phyloP scores from a whole-genome alignment of 257 asterid genomes.

The Solanum etuberosum region DNA sequence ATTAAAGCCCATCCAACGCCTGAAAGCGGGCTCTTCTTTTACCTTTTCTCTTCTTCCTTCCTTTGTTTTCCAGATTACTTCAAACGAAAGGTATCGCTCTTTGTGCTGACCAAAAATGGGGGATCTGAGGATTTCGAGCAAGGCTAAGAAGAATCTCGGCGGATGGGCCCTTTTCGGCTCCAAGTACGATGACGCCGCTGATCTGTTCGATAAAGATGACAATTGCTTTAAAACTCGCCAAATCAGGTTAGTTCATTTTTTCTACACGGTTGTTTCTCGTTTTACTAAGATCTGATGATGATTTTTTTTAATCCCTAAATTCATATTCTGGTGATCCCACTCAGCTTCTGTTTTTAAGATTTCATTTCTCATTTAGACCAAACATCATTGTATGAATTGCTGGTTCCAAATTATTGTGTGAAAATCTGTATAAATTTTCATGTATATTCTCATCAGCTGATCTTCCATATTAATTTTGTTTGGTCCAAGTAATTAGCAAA shows the following conservation, averaged over 20 bases:
- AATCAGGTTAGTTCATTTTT: conserved; percentile 45
- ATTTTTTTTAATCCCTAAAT: background rate
- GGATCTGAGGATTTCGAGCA: conserved; percentile 69
- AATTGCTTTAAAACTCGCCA: conserved; percentile 77
- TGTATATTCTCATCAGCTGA: background rate
- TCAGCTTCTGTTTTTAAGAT: background rate
- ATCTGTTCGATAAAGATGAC: conserved; percentile 74
- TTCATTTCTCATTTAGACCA: background rate
- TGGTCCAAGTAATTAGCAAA: background rate
- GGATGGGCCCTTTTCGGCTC: conserved; percentile 72
- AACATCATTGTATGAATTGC: background rate
- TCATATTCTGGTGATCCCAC: background rate
- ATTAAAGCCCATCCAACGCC: background rate
- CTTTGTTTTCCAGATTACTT: background rate
- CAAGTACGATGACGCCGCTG: conserved; percentile 84
- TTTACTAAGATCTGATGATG: background rate
- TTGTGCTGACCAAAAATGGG: conserved; percentile 28
- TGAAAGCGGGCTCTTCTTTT: background rate
- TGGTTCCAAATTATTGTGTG: background rate
- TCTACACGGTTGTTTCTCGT: background rate
- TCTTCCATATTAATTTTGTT: background rate
- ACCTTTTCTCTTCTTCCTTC: background rate
- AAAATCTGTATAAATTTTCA: background rate
- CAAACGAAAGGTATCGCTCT: background rate
- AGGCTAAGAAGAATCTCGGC: conserved; percentile 76